A percentile compares a stretch with the other conserved stretches of the same genome.
Conservation (phyloP, 371 early-diverging fungal species). For the Mortierella sp. region DNA sequence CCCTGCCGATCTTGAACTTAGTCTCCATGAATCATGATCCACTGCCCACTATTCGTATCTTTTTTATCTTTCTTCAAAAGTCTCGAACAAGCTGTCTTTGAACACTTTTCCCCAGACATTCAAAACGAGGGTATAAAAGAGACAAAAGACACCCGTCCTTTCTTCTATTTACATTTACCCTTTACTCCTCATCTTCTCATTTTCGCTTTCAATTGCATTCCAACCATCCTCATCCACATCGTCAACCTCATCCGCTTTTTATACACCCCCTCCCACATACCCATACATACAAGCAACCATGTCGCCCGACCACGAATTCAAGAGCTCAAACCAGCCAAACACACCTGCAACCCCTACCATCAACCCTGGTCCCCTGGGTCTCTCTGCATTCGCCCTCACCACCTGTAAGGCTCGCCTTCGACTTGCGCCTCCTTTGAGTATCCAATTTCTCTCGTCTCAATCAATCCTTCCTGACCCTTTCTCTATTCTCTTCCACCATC, state of each 20-base stretch:
- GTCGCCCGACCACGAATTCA: conserved; percentile 10
- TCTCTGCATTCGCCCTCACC: conserved; percentile 78
- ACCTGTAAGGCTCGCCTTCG: conserved; percentile 56
- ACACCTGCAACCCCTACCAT: conserved; percentile 2
- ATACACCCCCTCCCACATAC: neutral
- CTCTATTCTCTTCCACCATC: too few species aligned
- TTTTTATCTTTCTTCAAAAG: neutral
- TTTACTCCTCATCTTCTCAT: neutral
- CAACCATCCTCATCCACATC: neutral
- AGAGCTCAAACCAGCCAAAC: neutral
- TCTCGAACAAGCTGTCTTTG: neutral
- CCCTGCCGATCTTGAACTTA: neutral
- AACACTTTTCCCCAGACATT: neutral
- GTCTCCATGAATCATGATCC: neutral
- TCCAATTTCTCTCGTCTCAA: neutral
- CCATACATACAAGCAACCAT: neutral
- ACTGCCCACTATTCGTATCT: neutral
- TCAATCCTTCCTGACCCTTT: too few species aligned
- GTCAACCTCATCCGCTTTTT: neutral
- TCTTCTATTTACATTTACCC: neutral
- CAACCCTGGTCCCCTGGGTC: conserved; percentile 82
- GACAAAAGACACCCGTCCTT: neutral
- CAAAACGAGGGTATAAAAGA: too few species aligned
- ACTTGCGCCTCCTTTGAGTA: neutral
- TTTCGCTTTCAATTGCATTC: too few species aligned